phyloP scores from a whole-genome alignment of 495 filamentous ascomycete species.

The Cercophora samala region DNA sequence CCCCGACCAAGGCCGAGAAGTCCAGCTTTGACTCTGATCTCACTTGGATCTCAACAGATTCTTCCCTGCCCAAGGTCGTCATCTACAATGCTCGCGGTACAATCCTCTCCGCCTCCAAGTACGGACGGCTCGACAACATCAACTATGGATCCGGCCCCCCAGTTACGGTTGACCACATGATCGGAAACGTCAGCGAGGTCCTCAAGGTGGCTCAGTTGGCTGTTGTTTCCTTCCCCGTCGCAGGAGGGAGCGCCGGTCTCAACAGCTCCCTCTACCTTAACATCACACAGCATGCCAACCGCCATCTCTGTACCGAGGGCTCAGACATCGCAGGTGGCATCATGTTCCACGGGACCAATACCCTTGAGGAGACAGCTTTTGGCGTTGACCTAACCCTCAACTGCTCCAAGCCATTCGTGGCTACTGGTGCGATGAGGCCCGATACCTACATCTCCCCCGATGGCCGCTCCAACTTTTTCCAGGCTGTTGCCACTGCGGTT shows the following conservation, averaged over 20 bases:
- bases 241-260: conserved; percentile 30
- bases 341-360: conserved; percentile 52
- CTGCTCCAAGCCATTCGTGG: conserved; percentile 48
- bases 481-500: conserved; percentile 45
- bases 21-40: conserved; percentile 8
- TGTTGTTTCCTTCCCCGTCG: conserved; percentile 22
- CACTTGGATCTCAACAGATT: conserved; percentile 18
- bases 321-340: conserved; percentile 45
- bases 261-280: conserved; percentile 43
- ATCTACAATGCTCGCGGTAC: conserved; percentile 22
- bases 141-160: conserved; percentile 22
- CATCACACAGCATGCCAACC: conserved; percentile 42
- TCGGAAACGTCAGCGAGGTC: conserved; percentile 27
- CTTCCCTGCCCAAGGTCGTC: conserved; percentile 23
- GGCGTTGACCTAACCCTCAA: conserved; percentile 48
- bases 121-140: conserved; percentile 25
- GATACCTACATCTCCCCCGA: conserved; percentile 50
- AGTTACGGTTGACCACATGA: conserved; percentile 18
- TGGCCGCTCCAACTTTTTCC: conserved; percentile 47
- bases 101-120: conserved; percentile 25
- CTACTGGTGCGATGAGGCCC: conserved; percentile 50
- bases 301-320: conserved; percentile 36
- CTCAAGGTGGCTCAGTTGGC: conserved; percentile 21
- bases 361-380: conserved; percentile 51
- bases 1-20: conserved; percentile 1